Evolutionary conservation across 164 flowering plant species (phyloP).

Genomic region (Euptelea pleiosperma): DNA sequence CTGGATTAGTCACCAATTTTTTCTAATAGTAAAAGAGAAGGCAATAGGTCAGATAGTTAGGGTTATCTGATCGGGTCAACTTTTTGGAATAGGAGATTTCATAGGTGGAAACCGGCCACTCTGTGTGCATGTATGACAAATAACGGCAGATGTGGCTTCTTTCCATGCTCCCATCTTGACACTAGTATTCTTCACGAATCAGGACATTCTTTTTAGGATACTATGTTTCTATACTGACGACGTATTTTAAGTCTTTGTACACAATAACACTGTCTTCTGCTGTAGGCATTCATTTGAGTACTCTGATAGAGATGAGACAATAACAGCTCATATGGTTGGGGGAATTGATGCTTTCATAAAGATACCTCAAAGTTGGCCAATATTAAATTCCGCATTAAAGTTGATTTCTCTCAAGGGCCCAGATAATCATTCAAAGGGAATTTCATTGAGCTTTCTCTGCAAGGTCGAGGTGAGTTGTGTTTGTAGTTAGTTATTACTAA

Average conservation of each 20-base stretch:
- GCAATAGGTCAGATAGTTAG: too few relatives aligned
- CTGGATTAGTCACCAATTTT: too few relatives aligned
- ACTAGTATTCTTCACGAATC: neutral
- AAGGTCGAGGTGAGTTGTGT: conserved; percentile 60
- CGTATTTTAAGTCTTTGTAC: neutral
- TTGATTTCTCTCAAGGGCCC: conserved; percentile 63
- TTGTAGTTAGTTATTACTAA: neutral
- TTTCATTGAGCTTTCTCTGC: conserved; percentile 59
- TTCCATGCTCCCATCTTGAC: neutral
- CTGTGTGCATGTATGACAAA: neutral
- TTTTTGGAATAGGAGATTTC: neutral
- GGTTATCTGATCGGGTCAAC: too few relatives aligned
- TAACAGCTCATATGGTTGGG: conserved; percentile 56
- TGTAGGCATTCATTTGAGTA: conserved; percentile 73
- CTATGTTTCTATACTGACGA: neutral
- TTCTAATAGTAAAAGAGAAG: too few relatives aligned
- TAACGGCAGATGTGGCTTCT: neutral
- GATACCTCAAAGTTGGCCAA: conserved; percentile 75
- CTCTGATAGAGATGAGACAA: conserved; percentile 58
- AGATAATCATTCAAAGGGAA: conserved; percentile 36
- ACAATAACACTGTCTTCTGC: neutral
- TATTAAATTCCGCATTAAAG: conserved; percentile 44
- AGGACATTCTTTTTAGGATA: neutral
- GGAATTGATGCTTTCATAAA: conserved; percentile 71
- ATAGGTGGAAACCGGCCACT: too few relatives aligned